A percentile compares a stretch with the other conserved stretches of the same genome.
These are phyloP conservation scores for Rhododendron ferrugineum DNA, from an alignment of 148 eudicot species.

Conservation along the genomic window DNA sequence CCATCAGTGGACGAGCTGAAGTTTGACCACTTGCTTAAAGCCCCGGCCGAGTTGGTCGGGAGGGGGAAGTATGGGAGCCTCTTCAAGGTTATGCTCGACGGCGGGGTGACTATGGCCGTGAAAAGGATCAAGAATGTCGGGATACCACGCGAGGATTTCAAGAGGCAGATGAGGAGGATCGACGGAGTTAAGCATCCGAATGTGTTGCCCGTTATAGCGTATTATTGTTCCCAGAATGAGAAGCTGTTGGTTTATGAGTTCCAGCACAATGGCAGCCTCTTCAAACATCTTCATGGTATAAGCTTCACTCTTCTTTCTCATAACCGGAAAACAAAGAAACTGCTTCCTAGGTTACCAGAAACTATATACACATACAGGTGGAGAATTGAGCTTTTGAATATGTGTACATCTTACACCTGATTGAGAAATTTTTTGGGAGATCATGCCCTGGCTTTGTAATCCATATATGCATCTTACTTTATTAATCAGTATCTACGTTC, in stretches of 20 bases:
- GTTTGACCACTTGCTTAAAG: conserved; percentile 37
- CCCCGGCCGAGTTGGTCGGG: conserved; percentile 44
- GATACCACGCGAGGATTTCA: conserved; percentile 29
- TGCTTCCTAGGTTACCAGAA: background rate
- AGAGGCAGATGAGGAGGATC: conserved; percentile 36
- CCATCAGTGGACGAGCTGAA: conserved; percentile 27
- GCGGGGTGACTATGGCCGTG: conserved; percentile 32
- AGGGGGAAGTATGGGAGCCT: conserved; percentile 44
- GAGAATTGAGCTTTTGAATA: background rate
- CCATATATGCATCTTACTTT: background rate
- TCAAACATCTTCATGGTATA: conserved; percentile 41
- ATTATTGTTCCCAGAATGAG: conserved; percentile 43
- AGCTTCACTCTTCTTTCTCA: background rate
- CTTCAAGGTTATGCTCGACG: conserved; percentile 29
- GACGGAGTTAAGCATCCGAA: conserved; percentile 34
- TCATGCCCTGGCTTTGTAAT: background rate
- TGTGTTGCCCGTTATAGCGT: conserved; percentile 38
- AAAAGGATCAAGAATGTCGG: conserved; percentile 46
- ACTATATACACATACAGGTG: background rate
- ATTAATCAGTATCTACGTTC: background rate
- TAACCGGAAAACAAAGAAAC: background rate
- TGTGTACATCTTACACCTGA: no score
- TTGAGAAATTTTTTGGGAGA: background rate
- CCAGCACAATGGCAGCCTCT: conserved; percentile 46
- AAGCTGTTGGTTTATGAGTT: conserved; percentile 48